Conservation (phyloP, 164 flowering plant genomes). For the Umbellularia californica region DNA sequence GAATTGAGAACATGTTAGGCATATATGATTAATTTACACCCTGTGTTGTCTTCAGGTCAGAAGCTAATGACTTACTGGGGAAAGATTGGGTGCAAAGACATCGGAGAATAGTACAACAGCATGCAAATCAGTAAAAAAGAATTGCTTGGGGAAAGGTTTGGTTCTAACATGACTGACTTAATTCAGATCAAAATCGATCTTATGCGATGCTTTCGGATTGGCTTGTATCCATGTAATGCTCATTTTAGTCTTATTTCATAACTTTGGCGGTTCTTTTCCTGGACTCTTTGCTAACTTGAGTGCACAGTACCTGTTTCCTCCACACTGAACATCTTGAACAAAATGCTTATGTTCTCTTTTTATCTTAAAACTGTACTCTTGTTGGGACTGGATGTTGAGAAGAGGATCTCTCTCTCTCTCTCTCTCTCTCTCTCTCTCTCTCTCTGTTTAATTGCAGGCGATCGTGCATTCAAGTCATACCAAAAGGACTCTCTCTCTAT, state of each 20-base stretch:
- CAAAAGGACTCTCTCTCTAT: too few relatives aligned
- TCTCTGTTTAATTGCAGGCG: too few relatives aligned
- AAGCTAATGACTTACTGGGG: constrained; percentile 95
- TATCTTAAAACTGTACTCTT: background rate
- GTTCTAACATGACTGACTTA: background rate
- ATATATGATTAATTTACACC: background rate
- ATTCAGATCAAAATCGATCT: background rate
- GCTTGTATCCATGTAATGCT: background rate
- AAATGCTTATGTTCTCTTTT: too few relatives aligned
- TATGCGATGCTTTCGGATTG: background rate
- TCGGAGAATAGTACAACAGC: constrained; percentile 89
- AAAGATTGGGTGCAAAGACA: constrained; percentile 99
- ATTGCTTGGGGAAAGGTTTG: constrained; percentile 90
- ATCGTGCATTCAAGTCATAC: too few relatives aligned
- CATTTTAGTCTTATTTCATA: background rate
- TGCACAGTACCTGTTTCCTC: background rate
- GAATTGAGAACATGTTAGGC: background rate
- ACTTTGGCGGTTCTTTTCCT: background rate
- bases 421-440: too few relatives aligned
- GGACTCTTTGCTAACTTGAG: background rate
- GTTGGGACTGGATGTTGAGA: background rate
- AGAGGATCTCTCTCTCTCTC: background rate
- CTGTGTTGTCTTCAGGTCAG: constrained; percentile 52
- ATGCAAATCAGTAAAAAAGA: constrained; percentile 96
- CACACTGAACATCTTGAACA: background rate